phyloP scores from a whole-genome alignment of 2,329 filamentous ascomycete species.

The Claviceps sp. region DNA sequence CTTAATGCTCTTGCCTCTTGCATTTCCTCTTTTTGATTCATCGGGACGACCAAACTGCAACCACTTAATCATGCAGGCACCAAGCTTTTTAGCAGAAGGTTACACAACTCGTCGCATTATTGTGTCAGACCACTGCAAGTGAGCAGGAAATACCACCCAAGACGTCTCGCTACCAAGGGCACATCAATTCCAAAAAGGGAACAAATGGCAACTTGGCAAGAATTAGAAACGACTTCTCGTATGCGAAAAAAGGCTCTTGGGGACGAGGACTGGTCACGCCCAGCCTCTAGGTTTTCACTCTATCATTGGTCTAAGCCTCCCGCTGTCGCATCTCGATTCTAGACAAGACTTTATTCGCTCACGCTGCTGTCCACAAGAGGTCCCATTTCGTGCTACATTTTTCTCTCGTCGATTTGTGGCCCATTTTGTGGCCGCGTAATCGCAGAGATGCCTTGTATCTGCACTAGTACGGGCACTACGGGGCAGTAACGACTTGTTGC shows the following conservation, averaged over 20 bases:
- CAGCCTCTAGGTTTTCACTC: too few species aligned
- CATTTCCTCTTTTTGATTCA: not conserved
- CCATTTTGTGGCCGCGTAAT: too few species aligned
- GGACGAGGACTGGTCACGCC: too few species aligned
- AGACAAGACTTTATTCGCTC: not conserved
- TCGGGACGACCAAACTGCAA: not conserved
- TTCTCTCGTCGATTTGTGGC: too few species aligned
- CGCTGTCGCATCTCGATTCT: not conserved
- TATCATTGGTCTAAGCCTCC: too few species aligned
- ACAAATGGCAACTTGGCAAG: not conserved
- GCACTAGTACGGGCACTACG: not conserved
- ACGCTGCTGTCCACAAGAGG: too few species aligned
- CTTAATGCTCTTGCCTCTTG: not conserved
- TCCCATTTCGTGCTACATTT: too few species aligned
- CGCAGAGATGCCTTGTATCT: too few species aligned
- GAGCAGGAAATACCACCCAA: not conserved
- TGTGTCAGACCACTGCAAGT: not conserved
- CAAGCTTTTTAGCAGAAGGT: slow-evolving; percentile 1
- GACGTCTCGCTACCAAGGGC: not conserved
- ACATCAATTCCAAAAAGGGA: not conserved
- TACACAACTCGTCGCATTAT: not conserved
- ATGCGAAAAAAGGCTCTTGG: not conserved
- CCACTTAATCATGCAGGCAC: slow-evolving; percentile 3
- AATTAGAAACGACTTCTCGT: not conserved
- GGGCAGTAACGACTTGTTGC: not conserved